Conservation (phyloP, 441 rosid genomes). For the Mallotus repandus region DNA sequence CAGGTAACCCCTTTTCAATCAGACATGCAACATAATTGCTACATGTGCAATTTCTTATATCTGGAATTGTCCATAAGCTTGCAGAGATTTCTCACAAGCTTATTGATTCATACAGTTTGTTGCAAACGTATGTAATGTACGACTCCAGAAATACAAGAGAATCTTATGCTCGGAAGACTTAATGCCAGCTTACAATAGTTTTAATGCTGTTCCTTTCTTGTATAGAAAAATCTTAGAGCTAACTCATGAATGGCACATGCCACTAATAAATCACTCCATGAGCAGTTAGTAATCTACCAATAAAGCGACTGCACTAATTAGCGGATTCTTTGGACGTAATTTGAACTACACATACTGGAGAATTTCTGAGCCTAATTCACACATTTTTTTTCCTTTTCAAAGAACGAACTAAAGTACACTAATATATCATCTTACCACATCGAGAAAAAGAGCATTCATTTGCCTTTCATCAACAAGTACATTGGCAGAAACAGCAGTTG, state of each 20-base stretch:
- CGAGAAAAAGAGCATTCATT: constrained; percentile 97
- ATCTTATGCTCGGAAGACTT: background rate
- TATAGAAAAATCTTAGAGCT: background rate
- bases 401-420: background rate
- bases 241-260: background rate
- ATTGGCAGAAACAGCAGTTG: constrained; percentile 89
- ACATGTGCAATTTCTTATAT: background rate
- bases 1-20: background rate
- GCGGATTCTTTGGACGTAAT: background rate
- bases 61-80: background rate
- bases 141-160: background rate
- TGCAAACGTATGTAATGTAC: background rate
- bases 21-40: background rate
- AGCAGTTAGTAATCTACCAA: background rate
- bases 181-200: background rate
- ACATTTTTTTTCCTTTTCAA: background rate
- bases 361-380: background rate
- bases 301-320: background rate
- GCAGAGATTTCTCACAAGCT: background rate
- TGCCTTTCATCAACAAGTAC: constrained; percentile 85
- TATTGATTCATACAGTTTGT: background rate
- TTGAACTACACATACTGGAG: background rate
- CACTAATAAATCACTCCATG: background rate
- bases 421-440: constrained; percentile 62
- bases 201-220: background rate